phyloP scores from a whole-genome alignment of 2,329 filamentous ascomycete species.

The Curvularia verruculosa region DNA sequence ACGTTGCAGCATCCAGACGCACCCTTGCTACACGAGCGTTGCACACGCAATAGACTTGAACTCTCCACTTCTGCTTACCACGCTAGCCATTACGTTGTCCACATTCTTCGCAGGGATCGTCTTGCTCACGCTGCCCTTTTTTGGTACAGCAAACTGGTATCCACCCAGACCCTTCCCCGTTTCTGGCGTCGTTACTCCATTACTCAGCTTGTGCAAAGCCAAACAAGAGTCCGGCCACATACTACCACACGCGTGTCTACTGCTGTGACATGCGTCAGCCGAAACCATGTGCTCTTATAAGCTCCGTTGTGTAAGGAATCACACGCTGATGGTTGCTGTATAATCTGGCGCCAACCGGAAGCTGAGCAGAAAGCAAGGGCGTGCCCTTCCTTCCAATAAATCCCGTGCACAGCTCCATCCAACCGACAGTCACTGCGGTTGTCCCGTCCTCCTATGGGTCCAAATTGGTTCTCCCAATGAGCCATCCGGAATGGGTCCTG shows the following conservation, averaged over 20 bases:
- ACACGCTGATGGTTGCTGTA: background rate
- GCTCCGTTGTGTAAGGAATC: background rate
- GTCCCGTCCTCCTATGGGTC: background rate
- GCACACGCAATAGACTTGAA: slow-evolving; percentile 10
- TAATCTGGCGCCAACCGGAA: background rate
- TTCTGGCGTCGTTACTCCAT: background rate
- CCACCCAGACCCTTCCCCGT: background rate
- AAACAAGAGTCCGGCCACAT: background rate
- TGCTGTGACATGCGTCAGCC: background rate
- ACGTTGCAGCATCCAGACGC: background rate
- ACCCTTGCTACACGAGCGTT: background rate
- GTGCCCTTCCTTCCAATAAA: background rate
- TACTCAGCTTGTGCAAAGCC: background rate
- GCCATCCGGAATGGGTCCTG: background rate
- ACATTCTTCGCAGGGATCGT: slow-evolving; percentile 1
- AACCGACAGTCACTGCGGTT: background rate
- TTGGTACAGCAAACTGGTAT: slow-evolving; percentile 1
- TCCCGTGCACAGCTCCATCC: background rate
- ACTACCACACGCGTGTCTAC: background rate
- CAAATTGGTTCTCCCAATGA: background rate
- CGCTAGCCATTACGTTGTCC: slow-evolving; percentile 2
- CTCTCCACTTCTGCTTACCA: slow-evolving; percentile 6
- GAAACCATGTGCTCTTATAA: background rate
- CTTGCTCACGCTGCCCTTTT: slow-evolving; percentile 7
- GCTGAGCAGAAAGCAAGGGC: background rate